Base-by-base conservation (phyloP, 169 alveolate species). In the Plasmodium sp. region DNA sequence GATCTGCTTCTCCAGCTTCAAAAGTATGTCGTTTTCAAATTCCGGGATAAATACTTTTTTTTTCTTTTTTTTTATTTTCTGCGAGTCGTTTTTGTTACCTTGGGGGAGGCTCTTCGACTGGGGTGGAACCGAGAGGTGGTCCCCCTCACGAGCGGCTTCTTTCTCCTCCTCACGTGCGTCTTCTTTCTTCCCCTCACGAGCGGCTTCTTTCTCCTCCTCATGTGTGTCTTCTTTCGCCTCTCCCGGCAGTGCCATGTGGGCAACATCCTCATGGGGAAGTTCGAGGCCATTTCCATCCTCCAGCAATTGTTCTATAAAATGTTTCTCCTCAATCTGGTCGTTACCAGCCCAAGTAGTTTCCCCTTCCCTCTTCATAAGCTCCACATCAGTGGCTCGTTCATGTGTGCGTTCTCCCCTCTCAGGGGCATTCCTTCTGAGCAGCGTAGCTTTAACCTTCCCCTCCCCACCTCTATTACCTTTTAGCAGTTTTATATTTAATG, bases 21-120 rank as follows among this genome's bases (percentile, higher is more conserved):
- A 36, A 36, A 84, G 93, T 9, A 84, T 84, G 9, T 84, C 83
- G 16, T 56, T 79, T 84, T 84, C 93, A 54, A 84, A 84, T 3
- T 22, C 48, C 0, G 93, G 93, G 16, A 84, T 14, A 33, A 73
- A 84, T 12, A 48, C 34, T 43, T 84, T 74, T 45, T 75, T 84
- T 48, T 84, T 84, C 56, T 84, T 84, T 10, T 54, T 84, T 14
- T 71, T 33, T 62, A 0, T 3, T 27, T 72, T 39, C 34, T 48
- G 27, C 48, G 56, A 7, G n/a, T 72, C 74, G 16, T 6, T 3
- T 5, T 62, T 56, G 36, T 84, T 84, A 3, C 22, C 31, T 62
- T 67, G 45, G n/a, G 14, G 22, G 34, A 18, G 43, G 3, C 7
- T 79, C 72, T 39, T 18, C 41, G 58, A 27, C 6, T 36, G 9